A percentile compares a stretch with the other conserved stretches of the same genome.
Conservation (phyloP, 129 eudicot genomes). For the Kitagawia praeruptora region DNA sequence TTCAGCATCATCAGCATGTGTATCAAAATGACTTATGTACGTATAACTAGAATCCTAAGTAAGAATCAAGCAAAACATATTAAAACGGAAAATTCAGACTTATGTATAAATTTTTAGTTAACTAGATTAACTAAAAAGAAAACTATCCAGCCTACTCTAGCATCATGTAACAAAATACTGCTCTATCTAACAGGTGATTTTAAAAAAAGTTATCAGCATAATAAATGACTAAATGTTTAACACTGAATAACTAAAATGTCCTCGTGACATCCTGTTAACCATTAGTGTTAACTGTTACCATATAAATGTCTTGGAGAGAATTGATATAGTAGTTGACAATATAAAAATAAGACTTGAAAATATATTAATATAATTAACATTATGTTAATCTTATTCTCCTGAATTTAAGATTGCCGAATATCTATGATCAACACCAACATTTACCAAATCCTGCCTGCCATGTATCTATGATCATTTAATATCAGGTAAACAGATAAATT, state of each 20-base stretch:
- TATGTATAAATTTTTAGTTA: no score
- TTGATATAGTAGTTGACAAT: neutral
- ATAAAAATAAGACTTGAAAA: neutral
- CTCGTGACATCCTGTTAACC: neutral
- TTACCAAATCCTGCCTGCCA: conserved; percentile 84
- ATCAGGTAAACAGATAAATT: neutral
- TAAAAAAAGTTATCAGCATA: neutral
- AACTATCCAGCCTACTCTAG: neutral
- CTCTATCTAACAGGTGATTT: neutral
- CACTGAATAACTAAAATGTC: neutral
- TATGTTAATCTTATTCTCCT: no score
- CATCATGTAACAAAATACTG: neutral
- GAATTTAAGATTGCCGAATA: no score
- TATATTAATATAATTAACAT: neutral
- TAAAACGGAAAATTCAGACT: no score
- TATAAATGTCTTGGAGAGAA: neutral
- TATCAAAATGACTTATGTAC: no score
- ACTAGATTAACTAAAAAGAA: no score
- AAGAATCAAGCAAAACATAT: no score
- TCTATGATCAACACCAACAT: conserved; percentile 87
- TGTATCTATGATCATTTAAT: neutral
- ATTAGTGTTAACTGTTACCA: no score
- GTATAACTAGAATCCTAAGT: no score
- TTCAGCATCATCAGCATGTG: no score
- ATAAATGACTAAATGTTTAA: neutral